A percentile compares a stretch with the other conserved stretches of the same genome.
phyloP scores from a whole-genome alignment of 148 eudicot genomes.

The Persicaria maculosa region DNA sequence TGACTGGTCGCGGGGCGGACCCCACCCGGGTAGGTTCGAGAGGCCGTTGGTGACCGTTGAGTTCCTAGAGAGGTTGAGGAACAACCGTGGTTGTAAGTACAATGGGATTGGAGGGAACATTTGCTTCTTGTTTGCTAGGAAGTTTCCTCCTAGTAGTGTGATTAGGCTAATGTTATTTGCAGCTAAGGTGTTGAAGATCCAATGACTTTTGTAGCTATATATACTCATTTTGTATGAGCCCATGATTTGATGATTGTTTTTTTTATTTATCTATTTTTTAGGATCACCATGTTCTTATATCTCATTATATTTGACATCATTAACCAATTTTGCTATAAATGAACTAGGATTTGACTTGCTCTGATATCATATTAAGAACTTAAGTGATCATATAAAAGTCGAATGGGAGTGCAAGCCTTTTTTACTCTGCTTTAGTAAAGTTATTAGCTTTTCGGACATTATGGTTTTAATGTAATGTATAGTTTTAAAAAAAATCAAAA shows the following conservation, averaged over 20 bases:
- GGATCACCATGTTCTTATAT: neutral
- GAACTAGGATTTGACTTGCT: no score
- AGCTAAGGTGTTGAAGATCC: constrained; percentile 29
- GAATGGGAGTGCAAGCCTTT: no score
- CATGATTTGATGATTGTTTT: neutral
- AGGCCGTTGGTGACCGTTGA: constrained; percentile 19
- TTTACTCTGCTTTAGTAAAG: no score
- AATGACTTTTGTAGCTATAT: neutral
- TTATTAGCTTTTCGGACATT: no score
- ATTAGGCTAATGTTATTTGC: constrained; percentile 30
- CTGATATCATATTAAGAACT: no score
- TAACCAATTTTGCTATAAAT: no score
- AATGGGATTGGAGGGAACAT: constrained; percentile 26
- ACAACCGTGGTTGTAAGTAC: constrained; percentile 22
- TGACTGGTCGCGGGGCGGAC: constrained; percentile 58
- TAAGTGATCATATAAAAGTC: no score
- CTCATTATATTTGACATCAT: no score
- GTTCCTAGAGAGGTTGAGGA: constrained; percentile 27
- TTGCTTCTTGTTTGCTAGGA: constrained; percentile 49
- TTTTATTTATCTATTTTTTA: neutral
- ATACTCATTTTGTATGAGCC: neutral
- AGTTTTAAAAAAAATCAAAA: no score
- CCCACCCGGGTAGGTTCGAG: constrained; percentile 42
- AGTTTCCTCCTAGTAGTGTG: constrained; percentile 34
- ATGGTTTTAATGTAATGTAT: no score